Conservation (phyloP, 1,139 yeast species). For the Hansenula anomala region DNA sequence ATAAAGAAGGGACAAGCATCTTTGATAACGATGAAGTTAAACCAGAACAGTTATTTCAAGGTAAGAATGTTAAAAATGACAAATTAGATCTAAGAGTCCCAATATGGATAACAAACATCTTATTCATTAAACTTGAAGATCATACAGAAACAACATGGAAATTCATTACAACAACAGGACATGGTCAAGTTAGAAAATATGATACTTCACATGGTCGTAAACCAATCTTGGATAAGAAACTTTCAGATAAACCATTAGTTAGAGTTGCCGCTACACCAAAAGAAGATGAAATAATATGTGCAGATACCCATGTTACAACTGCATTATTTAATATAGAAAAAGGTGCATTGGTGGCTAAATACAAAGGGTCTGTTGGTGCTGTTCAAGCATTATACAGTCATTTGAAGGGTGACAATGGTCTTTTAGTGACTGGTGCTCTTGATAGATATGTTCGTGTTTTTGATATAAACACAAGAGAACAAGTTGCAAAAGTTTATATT, state of each 20-base stretch:
- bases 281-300: slow-evolving; percentile 40
- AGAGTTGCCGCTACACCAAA: slow-evolving; percentile 24
- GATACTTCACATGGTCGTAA: slow-evolving; percentile 55
- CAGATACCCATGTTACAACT: slow-evolving; percentile 54
- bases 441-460: slow-evolving; percentile 83
- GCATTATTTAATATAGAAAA: slow-evolving; percentile 45
- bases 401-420: slow-evolving; percentile 9
- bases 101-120: slow-evolving; percentile 52
- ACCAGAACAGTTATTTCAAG: slow-evolving; percentile 41
- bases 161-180: slow-evolving; percentile 60
- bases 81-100: slow-evolving; percentile 63
- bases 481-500: slow-evolving; percentile 65
- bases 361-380: slow-evolving; percentile 42
- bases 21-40: slow-evolving; percentile 12
- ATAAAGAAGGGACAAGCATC: slow-evolving; percentile 19
- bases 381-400: slow-evolving; percentile 26
- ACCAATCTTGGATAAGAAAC: slow-evolving; percentile 47
- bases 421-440: slow-evolving; percentile 67
- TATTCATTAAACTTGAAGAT: slow-evolving; percentile 35
- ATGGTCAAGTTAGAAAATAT: slow-evolving; percentile 65
- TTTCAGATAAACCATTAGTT: slow-evolving; percentile 44
- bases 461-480: slow-evolving; percentile 51
- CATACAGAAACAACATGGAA: slow-evolving; percentile 30
- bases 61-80: slow-evolving; percentile 65
- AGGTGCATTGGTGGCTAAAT: slow-evolving; percentile 38